Conservation (phyloP, 164 flowering plant genomes). For the Magnolia changhungtana region DNA sequence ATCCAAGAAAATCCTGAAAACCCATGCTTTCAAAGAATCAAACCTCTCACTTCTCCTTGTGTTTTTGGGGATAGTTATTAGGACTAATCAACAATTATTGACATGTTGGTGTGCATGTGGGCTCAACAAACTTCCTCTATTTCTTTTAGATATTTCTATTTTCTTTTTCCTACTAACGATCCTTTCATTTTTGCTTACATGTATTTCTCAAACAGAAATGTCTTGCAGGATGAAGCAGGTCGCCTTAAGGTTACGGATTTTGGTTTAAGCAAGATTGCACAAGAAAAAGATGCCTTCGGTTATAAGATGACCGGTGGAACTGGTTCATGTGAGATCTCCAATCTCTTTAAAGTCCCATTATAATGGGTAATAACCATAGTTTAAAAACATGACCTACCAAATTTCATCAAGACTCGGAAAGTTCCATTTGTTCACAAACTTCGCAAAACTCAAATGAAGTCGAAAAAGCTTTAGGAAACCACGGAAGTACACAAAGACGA, state of each 20-base stretch:
- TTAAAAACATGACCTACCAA: too few relatives aligned
- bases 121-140: too few relatives aligned
- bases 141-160: not conserved
- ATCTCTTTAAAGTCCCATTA: too few relatives aligned
- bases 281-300: constrained; percentile 44
- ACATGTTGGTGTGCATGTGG: too few relatives aligned
- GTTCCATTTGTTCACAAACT: not conserved
- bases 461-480: too few relatives aligned
- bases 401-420: not conserved
- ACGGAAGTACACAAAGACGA: too few relatives aligned
- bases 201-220: constrained; percentile 33
- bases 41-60: too few relatives aligned
- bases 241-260: constrained; percentile 61
- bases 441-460: not conserved
- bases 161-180: not conserved
- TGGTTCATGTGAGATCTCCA: constrained; percentile 46
- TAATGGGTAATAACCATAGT: too few relatives aligned
- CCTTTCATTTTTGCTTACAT: not conserved
- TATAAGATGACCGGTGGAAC: constrained; percentile 66
- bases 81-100: too few relatives aligned
- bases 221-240: constrained; percentile 54
- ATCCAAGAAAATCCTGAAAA: too few relatives aligned
- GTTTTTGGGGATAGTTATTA: too few relatives aligned
- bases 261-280: constrained; percentile 59
- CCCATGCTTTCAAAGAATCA: too few relatives aligned